Conservation (phyloP, 2,329 filamentous ascomycete genomes). For the Colletotrichum godetiae region DNA sequence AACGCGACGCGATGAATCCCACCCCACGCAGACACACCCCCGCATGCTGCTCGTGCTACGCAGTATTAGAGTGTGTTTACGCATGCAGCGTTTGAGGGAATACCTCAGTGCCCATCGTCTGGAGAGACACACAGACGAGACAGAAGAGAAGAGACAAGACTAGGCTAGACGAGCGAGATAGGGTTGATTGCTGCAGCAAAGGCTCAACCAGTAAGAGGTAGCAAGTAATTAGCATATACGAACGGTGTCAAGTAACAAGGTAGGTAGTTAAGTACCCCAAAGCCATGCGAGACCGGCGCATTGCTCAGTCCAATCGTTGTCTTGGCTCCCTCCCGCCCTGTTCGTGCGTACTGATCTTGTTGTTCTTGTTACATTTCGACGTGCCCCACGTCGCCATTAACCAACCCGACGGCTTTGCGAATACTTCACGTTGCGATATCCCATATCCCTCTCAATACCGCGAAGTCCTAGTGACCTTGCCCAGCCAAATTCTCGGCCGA, state of each 20-base stretch:
- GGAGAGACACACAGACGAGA: constrained; percentile 12
- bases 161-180: neutral
- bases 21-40: constrained; percentile 19
- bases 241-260: neutral
- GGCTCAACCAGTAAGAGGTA: neutral
- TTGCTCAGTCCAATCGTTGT: constrained; percentile 2
- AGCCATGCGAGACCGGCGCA: constrained; percentile 8
- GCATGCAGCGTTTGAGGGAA: neutral
- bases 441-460: neutral
- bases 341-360: neutral
- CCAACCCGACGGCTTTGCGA: neutral
- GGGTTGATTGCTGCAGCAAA: neutral
- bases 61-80: neutral
- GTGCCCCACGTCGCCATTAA: neutral
- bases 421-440: neutral
- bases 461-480: neutral
- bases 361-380: neutral
- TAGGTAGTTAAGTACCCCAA: neutral
- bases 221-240: neutral
- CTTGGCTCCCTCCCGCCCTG: constrained; percentile 3
- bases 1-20: constrained; percentile 19
- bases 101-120: neutral
- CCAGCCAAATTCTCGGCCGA: constrained; percentile 24
- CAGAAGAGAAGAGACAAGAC: neutral
- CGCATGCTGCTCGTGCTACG: constrained; percentile 2